Conservation (phyloP, 2,329 filamentous ascomycete genomes). For the Cytospora paraplurivora region DNA sequence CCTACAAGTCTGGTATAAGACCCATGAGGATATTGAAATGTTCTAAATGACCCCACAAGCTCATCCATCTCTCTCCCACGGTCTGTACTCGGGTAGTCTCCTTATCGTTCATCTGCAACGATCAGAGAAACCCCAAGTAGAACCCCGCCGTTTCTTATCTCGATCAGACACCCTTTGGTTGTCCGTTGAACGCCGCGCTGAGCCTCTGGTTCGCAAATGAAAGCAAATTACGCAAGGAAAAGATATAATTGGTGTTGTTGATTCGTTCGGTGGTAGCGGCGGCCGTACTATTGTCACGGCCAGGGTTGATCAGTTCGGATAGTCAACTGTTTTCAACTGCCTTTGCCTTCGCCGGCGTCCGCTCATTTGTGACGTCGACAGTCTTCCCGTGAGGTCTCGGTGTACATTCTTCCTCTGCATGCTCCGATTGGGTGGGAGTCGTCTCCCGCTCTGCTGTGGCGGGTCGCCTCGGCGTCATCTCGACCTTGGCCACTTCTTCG, state of each 20-base stretch:
- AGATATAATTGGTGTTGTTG: conserved; percentile 11
- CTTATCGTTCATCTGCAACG: background rate
- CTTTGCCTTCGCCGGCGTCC: background rate
- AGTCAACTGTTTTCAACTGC: conserved; percentile 7
- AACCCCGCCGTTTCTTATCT: conserved; percentile 8
- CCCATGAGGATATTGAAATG: background rate
- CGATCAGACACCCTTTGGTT: conserved; percentile 18
- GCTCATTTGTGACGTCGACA: conserved; percentile 1
- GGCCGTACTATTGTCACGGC: conserved; percentile 1
- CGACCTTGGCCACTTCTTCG: conserved; percentile 35
- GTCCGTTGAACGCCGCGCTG: conserved; percentile 28
- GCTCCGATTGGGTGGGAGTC: conserved; percentile 29
- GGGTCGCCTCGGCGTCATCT: conserved; percentile 48
- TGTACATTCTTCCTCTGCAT: conserved; percentile 44
- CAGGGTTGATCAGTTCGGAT: background rate
- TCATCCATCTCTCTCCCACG: background rate
- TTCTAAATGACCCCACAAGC: background rate
- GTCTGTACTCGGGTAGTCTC: background rate
- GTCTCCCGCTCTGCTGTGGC: conserved; percentile 20
- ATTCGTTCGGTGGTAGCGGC: background rate
- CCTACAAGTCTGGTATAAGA: background rate
- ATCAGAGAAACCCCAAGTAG: background rate
- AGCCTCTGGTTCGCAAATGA: conserved; percentile 20
- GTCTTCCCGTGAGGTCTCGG: conserved; percentile 40
- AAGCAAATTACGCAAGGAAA: conserved; percentile 25